phyloP scores from a whole-genome alignment of 1,139 yeast species.

The Candida sp. region DNA sequence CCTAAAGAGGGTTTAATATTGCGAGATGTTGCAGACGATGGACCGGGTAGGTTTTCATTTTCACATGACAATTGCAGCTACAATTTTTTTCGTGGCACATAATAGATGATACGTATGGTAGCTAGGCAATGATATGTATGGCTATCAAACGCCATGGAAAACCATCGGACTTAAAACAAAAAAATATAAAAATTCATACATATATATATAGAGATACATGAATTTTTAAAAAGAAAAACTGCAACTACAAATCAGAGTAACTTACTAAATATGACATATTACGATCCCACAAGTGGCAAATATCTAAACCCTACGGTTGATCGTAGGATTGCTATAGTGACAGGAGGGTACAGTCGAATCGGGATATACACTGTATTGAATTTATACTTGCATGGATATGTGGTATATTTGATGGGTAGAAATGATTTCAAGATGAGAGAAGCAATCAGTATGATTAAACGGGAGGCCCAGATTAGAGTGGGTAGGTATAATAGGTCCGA shows the following conservation, averaged over 20 bases:
- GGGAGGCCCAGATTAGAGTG: slow-evolving; percentile 16
- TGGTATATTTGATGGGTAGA: slow-evolving; percentile 41
- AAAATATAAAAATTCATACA: too few species aligned
- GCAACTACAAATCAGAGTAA: not conserved
- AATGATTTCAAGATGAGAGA: slow-evolving; percentile 30
- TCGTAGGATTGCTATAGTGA: slow-evolving; percentile 38
- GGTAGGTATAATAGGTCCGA: slow-evolving; percentile 13
- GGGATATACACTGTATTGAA: slow-evolving; percentile 42
- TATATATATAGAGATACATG: not conserved
- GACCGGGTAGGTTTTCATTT: not conserved
- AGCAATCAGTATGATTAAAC: slow-evolving; percentile 32
- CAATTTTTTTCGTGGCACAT: not conserved
- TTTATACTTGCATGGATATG: slow-evolving; percentile 41
- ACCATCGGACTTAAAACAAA: not conserved
- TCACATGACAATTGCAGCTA: not conserved
- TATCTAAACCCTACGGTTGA: slow-evolving; percentile 29
- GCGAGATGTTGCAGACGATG: not conserved
- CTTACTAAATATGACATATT: slow-evolving; percentile 6
- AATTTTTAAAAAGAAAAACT: not conserved
- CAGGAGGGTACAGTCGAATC: slow-evolving; percentile 46
- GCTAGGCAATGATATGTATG: not conserved
- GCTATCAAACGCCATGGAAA: not conserved
- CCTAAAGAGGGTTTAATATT: not conserved
- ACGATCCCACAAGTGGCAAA: slow-evolving; percentile 25
- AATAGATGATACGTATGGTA: not conserved